These are phyloP conservation scores for Trichoderma pleuroti DNA, from an alignment of 2,329 filamentous ascomycete genomes.

Conservation along the genomic window DNA sequence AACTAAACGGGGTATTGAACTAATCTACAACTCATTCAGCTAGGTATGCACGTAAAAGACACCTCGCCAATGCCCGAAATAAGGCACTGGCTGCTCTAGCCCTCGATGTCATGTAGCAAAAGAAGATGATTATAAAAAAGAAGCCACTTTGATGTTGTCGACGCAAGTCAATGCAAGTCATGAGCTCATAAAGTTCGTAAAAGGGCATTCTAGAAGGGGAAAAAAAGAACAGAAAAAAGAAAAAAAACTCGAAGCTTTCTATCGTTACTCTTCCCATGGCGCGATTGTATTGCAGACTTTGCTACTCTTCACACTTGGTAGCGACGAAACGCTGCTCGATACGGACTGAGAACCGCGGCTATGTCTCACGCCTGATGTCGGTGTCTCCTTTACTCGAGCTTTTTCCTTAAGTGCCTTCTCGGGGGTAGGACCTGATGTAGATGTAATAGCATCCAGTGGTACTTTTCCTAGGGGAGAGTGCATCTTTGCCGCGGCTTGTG, in stretches of 20 bases:
- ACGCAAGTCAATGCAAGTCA: slow-evolving; percentile 3
- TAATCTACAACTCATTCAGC: not conserved
- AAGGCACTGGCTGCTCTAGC: not conserved
- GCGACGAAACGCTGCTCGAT: slow-evolving; percentile 36
- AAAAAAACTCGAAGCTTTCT: not conserved
- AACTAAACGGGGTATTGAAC: not conserved
- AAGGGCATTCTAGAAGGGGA: not conserved
- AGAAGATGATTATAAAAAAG: not conserved
- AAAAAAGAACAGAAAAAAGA: not conserved
- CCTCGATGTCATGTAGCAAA: not conserved
- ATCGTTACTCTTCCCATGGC: slow-evolving; percentile 31
- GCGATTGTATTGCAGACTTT: slow-evolving; percentile 32
- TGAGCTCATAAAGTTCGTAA: slow-evolving; percentile 8
- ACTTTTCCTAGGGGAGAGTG: slow-evolving; percentile 45
- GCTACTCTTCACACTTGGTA: slow-evolving; percentile 29
- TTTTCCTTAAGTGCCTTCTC: slow-evolving; percentile 42
- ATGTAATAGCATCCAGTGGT: slow-evolving; percentile 45
- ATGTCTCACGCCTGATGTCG: slow-evolving; percentile 28
- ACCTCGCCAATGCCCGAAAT: not conserved
- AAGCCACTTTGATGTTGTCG: not conserved
- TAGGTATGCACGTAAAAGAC: not conserved
- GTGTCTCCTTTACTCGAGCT: slow-evolving; percentile 32
- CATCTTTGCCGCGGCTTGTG: slow-evolving; percentile 43
- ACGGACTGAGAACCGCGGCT: slow-evolving; percentile 31
- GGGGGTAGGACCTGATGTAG: slow-evolving; percentile 43